Evolutionary conservation across 495 filamentous ascomycete species (phyloP).

Genomic region (Thermochaetoides thermophila): DNA sequence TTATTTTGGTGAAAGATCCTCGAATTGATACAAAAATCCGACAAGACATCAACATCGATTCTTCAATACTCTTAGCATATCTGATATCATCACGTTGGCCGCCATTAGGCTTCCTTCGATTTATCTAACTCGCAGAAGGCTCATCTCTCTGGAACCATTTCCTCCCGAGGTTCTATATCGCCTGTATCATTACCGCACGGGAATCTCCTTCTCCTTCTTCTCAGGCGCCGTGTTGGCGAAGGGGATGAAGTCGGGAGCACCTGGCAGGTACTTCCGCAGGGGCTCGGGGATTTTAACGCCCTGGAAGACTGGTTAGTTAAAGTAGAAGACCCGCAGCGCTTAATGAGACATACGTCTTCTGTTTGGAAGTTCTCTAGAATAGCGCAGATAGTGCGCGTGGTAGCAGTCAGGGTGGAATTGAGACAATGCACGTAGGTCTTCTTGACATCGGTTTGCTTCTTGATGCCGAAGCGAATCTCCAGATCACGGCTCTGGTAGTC

Average conservation of each 20-base stretch:
- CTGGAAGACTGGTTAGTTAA: constrained; percentile 22
- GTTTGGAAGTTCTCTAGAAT: constrained; percentile 94
- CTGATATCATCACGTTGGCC: too few species aligned
- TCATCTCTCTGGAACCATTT: not conserved
- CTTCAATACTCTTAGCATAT: too few species aligned
- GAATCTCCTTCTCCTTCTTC: constrained; percentile 32
- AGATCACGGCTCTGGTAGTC: constrained; percentile 86
- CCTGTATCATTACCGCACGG: constrained; percentile 16
- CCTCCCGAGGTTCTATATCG: too few species aligned
- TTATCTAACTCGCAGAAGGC: not conserved
- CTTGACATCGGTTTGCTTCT: constrained; percentile 33
- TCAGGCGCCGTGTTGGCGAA: constrained; percentile 37
- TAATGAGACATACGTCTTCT: constrained; percentile 45
- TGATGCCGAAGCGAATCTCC: constrained; percentile 48
- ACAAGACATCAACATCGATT: not conserved
- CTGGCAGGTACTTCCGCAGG: constrained; percentile 79
- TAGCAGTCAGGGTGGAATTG: constrained; percentile 85
- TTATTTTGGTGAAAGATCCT: too few species aligned
- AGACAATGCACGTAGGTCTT: constrained; percentile 92
- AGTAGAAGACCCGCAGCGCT: not conserved
- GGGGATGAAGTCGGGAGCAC: constrained; percentile 71
- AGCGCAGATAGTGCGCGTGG: constrained; percentile 87
- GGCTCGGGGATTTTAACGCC: constrained; percentile 77
- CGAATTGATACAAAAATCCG: too few species aligned
- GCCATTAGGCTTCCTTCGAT: too few species aligned